These are phyloP conservation scores for Globisporangium camurandrum DNA, from an alignment of 352 stramenopile species.

Conservation along the genomic window DNA sequence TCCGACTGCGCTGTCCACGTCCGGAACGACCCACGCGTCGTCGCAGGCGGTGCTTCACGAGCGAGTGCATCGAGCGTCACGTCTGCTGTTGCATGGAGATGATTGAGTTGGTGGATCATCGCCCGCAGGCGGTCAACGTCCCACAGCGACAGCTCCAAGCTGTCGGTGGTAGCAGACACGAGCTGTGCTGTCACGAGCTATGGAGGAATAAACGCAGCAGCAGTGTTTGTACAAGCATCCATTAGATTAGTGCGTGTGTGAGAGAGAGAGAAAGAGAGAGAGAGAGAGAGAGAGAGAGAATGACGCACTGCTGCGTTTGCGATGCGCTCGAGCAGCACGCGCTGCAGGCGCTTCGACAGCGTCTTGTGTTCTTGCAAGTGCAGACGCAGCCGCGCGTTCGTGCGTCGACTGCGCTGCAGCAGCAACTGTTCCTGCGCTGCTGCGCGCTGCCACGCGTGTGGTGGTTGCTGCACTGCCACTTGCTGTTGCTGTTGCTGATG, in stretches of 20 bases:
- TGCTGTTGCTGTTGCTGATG: neutral
- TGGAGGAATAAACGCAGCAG: neutral
- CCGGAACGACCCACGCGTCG: neutral
- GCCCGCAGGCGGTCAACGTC: neutral
- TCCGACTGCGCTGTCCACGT: neutral
- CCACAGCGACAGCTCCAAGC: neutral
- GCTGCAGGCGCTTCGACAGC: neutral
- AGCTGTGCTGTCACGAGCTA: neutral
- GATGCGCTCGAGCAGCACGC: neutral
- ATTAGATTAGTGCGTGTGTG: no score
- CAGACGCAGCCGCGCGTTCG: neutral
- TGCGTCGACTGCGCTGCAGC: neutral
- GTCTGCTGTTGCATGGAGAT: neutral
- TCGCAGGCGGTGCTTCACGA: neutral
- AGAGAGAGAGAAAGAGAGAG: neutral
- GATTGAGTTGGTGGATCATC: neutral
- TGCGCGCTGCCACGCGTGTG: neutral
- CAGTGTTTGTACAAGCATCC: neutral
- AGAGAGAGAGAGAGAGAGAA: neutral
- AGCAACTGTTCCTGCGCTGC: neutral
- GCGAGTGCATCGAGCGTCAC: neutral
- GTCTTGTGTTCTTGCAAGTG: neutral
- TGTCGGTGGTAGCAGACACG: neutral
- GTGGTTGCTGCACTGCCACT: neutral
- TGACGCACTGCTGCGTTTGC: neutral